phyloP scores from a whole-genome alignment of 305 asterid species.

The Lippia alba region DNA sequence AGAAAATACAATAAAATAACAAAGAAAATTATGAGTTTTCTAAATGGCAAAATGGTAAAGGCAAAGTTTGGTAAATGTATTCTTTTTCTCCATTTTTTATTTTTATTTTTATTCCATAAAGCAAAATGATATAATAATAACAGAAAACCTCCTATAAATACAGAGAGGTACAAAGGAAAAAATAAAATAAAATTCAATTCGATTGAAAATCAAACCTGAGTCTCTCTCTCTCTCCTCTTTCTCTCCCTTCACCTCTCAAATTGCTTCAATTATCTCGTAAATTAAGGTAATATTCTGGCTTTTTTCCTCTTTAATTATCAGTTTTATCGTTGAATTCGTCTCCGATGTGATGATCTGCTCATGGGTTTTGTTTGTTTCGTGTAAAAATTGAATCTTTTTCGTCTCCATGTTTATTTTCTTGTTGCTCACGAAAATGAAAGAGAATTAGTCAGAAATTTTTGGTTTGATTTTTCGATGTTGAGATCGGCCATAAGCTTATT shows the following conservation, averaged over 20 bases:
- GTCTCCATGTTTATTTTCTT: background rate
- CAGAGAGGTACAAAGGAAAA: background rate
- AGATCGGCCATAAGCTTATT: conserved; percentile 33
- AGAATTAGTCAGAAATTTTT: background rate
- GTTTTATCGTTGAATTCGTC: background rate
- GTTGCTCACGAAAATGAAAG: conserved; percentile 15
- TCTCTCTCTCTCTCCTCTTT: conserved; percentile 22
- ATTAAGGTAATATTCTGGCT: conserved; percentile 38
- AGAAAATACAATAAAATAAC: no score
- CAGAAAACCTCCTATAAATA: conserved; percentile 18
- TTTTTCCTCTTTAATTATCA: conserved; percentile 4
- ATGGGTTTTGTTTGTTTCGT: conserved; percentile 27
- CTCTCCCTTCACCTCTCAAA: conserved; percentile 35
- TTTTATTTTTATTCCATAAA: background rate
- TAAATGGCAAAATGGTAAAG: background rate
- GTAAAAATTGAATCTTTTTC: conserved; percentile 22
- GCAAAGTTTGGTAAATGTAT: background rate
- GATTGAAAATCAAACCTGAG: conserved; percentile 9
- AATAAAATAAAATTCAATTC: background rate
- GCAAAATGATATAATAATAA: background rate
- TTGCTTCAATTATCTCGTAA: conserved; percentile 35
- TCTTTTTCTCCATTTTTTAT: background rate
- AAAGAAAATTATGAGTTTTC: background rate
- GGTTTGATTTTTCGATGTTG: conserved; percentile 30
- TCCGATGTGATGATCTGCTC: conserved; percentile 29